Conservation (phyloP, 192 early-diverging fungal genomes). For the Coemansia sp. region DNA sequence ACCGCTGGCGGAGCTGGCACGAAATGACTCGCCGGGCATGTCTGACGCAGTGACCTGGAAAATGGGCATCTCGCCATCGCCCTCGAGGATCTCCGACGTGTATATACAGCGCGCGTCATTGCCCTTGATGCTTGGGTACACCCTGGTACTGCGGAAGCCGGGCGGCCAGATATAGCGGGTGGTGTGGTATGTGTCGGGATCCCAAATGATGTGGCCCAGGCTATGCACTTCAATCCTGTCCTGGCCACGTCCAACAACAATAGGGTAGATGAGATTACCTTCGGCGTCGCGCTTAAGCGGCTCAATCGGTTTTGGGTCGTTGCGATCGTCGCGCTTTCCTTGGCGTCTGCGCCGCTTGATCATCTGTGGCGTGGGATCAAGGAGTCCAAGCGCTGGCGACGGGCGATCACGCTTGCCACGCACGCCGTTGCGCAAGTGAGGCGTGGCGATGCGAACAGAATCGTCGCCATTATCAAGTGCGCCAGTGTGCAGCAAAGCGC, state of each 20-base stretch:
- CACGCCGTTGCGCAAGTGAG: constrained; percentile 8
- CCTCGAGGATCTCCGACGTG: constrained; percentile 69
- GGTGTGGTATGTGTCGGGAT: constrained; percentile 65
- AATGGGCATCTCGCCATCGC: constrained; percentile 56
- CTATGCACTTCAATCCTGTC: constrained; percentile 63
- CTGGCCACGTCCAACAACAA: constrained; percentile 61
- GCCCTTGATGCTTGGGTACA: constrained; percentile 61
- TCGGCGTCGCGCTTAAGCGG: constrained; percentile 56
- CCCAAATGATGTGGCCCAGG: constrained; percentile 63
- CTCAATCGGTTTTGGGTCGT: constrained; percentile 59
- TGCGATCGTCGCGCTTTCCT: constrained; percentile 62
- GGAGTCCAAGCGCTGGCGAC: neutral
- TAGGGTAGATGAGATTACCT: constrained; percentile 59
- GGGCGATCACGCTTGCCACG: constrained; percentile 17
- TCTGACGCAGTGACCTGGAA: constrained; percentile 73
- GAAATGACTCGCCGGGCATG: constrained; percentile 61
- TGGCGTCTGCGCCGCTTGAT: constrained; percentile 50
- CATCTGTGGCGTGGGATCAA: constrained; percentile 14
- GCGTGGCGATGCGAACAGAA: neutral
- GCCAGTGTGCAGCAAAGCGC: neutral
- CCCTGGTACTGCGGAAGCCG: constrained; percentile 65
- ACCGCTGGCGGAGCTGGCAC: constrained; percentile 66
- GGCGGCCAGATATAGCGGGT: constrained; percentile 70
- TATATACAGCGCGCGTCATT: constrained; percentile 58
- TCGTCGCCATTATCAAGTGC: neutral